Base-by-base conservation (phyloP, 1,139 yeast genomes). In the Magnusiomyces paraingens region DNA sequence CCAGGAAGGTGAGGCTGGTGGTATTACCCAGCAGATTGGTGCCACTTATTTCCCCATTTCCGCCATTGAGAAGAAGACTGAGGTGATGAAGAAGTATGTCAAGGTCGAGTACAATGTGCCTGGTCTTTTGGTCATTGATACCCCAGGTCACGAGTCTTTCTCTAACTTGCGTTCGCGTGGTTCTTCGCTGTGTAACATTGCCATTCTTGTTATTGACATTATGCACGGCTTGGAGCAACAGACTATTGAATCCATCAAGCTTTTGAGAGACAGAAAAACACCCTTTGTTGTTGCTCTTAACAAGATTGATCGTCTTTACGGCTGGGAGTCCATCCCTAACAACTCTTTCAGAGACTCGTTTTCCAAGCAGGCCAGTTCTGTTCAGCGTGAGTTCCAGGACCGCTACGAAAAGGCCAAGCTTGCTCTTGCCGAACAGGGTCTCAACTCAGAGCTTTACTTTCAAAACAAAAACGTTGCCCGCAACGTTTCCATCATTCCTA, bases 1-100 rank as follows among this genome's bases (percentile, higher is more conserved):
- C 58, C 99, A 93, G 78, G 99, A 97, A 71, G 99, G 99, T 69
- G 99, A 93, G 77, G 99, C 99, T 55, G 99, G 99, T 78, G 99
- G 99, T 78, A 94, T 93, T 70, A 93, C 99, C 62, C 99, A 93
- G 80, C 99, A 93, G 74, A 93, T 93, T 69, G 99, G 99, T 82
- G 99, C 99, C 52, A 94, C 99, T 26, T 94, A 91, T 73, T 94
- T 93, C 88, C 99, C 99, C 57, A 91, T 93, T 64, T 95, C 86
- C 38, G 89, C 98, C 44, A 89, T 93, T 66, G 84, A 84, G 71
- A 83, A 83, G 66, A 94, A 94, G 76, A 93, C 98, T 43, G 85
- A 83, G 49, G 95, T 86, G 51, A 91, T 93, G 97, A 82, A 89
- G 57, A 77, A 83, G 63, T 86, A 81, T 70, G 97, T 89, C 71